phyloP scores from a whole-genome alignment of 352 stramenopile genomes.

The Phytophthora pini region DNA sequence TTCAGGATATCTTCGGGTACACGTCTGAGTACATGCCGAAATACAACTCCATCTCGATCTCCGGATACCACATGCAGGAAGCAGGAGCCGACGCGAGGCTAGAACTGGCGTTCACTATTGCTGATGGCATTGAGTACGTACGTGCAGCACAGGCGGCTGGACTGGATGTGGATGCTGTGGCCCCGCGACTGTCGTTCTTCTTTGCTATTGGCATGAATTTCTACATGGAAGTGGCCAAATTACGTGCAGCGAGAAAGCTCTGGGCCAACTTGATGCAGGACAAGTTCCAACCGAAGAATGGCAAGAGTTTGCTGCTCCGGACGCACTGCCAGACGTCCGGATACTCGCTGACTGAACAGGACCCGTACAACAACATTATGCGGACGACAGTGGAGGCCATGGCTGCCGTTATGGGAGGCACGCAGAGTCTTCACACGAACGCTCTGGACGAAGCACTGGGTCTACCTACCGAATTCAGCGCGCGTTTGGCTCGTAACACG shows the following conservation, averaged over 20 bases:
- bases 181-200: constrained; percentile 97
- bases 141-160: constrained; percentile 91
- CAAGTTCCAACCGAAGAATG: constrained; percentile 95
- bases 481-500: constrained; percentile 97
- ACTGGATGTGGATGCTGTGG: constrained; percentile 94
- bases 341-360: constrained; percentile 96
- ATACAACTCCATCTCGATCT: constrained; percentile 98
- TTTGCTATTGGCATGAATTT: constrained; percentile 99
- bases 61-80: constrained; percentile 99
- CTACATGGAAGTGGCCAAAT: constrained; percentile 98
- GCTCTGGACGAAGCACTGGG: constrained; percentile 97
- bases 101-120: constrained; percentile 97
- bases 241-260: constrained; percentile 92
- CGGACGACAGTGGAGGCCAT: constrained; percentile 96
- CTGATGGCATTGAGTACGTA: constrained; percentile 97
- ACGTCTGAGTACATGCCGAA: constrained; percentile 96
- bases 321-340: constrained; percentile 98
- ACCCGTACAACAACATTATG: constrained; percentile 99
- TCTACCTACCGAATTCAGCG: constrained; percentile 96
- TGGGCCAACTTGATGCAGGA: constrained; percentile 96
- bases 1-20: constrained; percentile 98
- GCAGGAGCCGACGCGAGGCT: constrained; percentile 94
- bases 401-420: constrained; percentile 88
- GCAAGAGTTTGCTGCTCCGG: constrained; percentile 93
- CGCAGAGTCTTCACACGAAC: constrained; percentile 98